Conservation (phyloP, 2,329 filamentous ascomycete species). For the Cladophialophora chaetospira region DNA sequence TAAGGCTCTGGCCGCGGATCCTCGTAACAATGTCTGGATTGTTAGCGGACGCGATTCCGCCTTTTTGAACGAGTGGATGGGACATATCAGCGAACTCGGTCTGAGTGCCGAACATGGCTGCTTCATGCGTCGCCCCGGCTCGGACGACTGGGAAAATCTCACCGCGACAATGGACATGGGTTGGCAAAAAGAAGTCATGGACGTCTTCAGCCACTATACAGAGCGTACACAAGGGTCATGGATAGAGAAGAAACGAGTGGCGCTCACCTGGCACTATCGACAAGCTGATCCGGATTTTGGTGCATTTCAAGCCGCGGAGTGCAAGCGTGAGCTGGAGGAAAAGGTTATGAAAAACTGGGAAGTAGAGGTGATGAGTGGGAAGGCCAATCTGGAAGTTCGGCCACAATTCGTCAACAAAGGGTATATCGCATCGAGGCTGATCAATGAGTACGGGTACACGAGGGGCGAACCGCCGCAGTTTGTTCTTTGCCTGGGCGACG, state of each 20-base stretch:
- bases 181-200: conserved; percentile 84
- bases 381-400: conserved; percentile 95
- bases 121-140: conserved; percentile 81
- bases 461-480: conserved; percentile 71
- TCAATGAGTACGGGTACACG: conserved; percentile 66
- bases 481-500: conserved; percentile 87
- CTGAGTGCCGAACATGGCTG: conserved; percentile 96
- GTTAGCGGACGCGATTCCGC: conserved; percentile 92
- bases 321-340: conserved; percentile 76
- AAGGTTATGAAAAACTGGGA: conserved; percentile 79
- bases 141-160: conserved; percentile 81
- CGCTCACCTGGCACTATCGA: conserved; percentile 96
- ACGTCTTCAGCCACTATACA: conserved; percentile 84
- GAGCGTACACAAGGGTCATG: conserved; percentile 86
- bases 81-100: conserved; percentile 86
- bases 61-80: conserved; percentile 87
- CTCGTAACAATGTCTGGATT: conserved; percentile 92
- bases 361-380: conserved; percentile 94
- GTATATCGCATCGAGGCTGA: conserved; percentile 83
- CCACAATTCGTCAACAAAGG: conserved; percentile 98
- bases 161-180: conserved; percentile 85
- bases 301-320: conserved; percentile 74
- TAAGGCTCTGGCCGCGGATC: conserved; percentile 75
- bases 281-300: conserved; percentile 85
- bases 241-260: conserved; percentile 91